Evolutionary conservation across 2,329 filamentous ascomycete genomes (phyloP), one percentile per base, ranked within the genome.

Genomic region (Pseudogymnoascus pannorum): DNA sequence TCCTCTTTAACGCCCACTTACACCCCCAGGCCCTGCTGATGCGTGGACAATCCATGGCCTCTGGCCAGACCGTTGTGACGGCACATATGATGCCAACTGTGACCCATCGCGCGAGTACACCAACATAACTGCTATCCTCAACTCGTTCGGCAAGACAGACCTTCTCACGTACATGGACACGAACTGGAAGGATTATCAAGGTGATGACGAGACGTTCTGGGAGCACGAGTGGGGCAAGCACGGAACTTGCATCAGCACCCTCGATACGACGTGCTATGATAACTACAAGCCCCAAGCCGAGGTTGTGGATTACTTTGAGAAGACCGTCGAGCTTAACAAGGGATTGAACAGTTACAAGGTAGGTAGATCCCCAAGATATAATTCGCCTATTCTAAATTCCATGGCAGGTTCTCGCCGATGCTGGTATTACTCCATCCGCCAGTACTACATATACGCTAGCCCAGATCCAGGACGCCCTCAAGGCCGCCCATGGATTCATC

Each of bases 31-130:
- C 0, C 87, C 88, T 2, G 74, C 73, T 58, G 81, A 90, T 69
- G 86, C 83, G 5, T 92, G 88, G 88, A 91, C 87, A 1, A 81
- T 91, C 40, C 88, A 91, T 69, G 87, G 87, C 1, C 77, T 91
- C 7, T 88, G 75, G 69, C 84, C 84, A 0, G 83, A 87, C 68
- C 79, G 84, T 68, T 92, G 88, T 68, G 85, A 89, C 65, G 88
- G 88, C 63, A 83, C 81, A 6, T 91, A 85, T 70, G 83, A 88
- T 58, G 76, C 82, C 61, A 85, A 78, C 71, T 91, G 88, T 73
- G 87, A 89, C 68, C 70, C 75, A 11, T 75, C 72, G 11, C 82
- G 88, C 59, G 79, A 76, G 58, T 88, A 89, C 72, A 80, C 76
- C 60, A 87, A 88, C 73, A 87, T 91, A 66, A 81, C 80, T 1